These are phyloP conservation scores for Persicaria maculosa DNA, from an alignment of 148 eudicot species.

Conservation along the genomic window DNA sequence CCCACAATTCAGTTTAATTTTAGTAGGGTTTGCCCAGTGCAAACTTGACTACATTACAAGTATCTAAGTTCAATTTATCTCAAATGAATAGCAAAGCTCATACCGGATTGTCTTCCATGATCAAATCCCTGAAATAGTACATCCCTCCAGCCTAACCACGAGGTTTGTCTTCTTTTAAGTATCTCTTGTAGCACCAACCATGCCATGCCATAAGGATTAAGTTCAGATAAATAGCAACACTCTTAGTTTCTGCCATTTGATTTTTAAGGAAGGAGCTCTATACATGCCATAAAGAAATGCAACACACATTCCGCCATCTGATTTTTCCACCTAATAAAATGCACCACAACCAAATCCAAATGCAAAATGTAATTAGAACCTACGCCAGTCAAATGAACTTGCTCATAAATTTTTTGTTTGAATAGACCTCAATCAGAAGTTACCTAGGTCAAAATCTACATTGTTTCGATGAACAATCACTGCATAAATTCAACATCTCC, in stretches of 20 bases:
- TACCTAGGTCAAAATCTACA: too few species aligned
- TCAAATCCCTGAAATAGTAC: constrained; percentile 71
- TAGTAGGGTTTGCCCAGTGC: not conserved
- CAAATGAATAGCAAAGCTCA: constrained; percentile 5
- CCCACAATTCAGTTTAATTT: not conserved
- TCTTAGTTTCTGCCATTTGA: too few species aligned
- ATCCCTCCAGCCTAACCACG: constrained; percentile 96
- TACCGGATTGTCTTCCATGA: constrained; percentile 90
- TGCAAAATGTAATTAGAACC: too few species aligned
- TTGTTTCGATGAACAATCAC: too few species aligned
- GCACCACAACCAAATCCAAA: too few species aligned
- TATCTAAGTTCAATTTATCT: not conserved
- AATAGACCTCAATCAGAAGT: too few species aligned
- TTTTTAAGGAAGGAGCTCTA: constrained; percentile 27
- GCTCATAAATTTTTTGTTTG: too few species aligned
- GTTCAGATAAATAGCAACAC: not conserved
- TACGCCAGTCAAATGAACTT: too few species aligned
- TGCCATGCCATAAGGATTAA: not conserved
- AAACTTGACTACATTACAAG: not conserved
- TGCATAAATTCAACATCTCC: too few species aligned
- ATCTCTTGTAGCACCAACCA: constrained; percentile 33
- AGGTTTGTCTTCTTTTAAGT: constrained; percentile 90
- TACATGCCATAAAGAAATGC: constrained; percentile 45
- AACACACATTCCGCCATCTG: constrained; percentile 20
- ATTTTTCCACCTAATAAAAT: too few species aligned